These are phyloP conservation scores for Colletotrichum cordylinicola DNA, from an alignment of 2,329 filamentous ascomycete genomes.

Conservation along the genomic window DNA sequence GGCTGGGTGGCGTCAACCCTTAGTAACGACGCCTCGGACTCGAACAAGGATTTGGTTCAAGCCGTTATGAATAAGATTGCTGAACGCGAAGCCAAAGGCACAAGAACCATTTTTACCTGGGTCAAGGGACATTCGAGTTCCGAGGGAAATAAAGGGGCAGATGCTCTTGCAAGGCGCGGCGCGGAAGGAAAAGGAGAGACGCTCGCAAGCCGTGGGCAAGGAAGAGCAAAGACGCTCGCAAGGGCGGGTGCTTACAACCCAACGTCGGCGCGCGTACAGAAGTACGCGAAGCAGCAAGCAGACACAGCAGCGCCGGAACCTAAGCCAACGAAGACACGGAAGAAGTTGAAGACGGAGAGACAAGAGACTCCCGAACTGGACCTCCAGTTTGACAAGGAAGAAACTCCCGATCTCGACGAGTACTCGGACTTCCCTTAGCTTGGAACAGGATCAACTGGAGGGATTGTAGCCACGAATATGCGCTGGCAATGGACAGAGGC, in stretches of 20 bases:
- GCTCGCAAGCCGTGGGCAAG: neutral
- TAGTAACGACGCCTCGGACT: slow-evolving; percentile 63
- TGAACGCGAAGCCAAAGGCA: slow-evolving; percentile 65
- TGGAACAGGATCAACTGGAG: neutral
- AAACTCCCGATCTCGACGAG: neutral
- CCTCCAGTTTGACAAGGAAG: neutral
- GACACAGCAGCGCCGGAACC: neutral
- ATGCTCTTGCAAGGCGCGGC: slow-evolving; percentile 71
- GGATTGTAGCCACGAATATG: neutral
- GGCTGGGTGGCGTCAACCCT: slow-evolving; percentile 76
- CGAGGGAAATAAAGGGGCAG: slow-evolving; percentile 80
- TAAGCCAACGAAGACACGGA: neutral
- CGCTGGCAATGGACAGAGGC: neutral
- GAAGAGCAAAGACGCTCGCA: neutral
- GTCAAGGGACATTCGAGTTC: slow-evolving; percentile 84
- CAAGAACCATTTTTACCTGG: slow-evolving; percentile 79
- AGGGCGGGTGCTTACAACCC: neutral
- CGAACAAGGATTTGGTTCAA: slow-evolving; percentile 83
- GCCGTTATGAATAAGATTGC: slow-evolving; percentile 59
- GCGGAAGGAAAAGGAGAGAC: slow-evolving; percentile 24
- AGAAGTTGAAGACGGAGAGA: neutral
- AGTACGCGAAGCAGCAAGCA: neutral
- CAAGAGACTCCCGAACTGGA: neutral
- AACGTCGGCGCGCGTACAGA: neutral
- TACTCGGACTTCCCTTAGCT: neutral